A percentile compares a stretch with the other conserved stretches of the same genome.
Conservation (phyloP, 139 green algal genomes). For the Edaphochlamys debaryana region DNA sequence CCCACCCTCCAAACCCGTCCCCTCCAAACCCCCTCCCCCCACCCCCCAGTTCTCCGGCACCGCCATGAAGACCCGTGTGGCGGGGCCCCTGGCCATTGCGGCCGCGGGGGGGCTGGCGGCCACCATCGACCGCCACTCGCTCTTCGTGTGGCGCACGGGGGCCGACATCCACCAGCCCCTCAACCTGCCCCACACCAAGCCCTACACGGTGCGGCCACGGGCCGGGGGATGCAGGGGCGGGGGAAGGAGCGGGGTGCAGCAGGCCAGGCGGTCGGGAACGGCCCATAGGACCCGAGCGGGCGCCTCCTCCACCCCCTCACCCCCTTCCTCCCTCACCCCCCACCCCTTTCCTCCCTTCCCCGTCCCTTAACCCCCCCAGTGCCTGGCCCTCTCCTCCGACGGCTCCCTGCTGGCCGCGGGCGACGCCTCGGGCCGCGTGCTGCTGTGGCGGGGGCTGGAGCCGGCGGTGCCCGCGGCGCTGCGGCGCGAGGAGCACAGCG, state of each 20-base stretch:
- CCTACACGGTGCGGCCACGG: constrained; percentile 63
- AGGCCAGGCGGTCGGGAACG: no score
- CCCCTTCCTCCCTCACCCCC: neutral
- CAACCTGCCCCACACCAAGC: constrained; percentile 76
- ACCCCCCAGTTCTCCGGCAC: constrained; percentile 16
- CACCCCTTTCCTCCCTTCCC: neutral
- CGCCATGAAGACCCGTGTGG: constrained; percentile 52
- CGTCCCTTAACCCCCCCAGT: no score
- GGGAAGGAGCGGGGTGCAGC: no score
- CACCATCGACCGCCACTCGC: constrained; percentile 66
- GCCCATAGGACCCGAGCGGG: no score
- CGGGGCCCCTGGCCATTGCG: constrained; percentile 47
- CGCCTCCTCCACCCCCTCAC: neutral
- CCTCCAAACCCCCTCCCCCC: no score
- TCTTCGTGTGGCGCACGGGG: constrained; percentile 71
- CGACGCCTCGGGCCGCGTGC: constrained; percentile 81
- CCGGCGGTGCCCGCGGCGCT: constrained; percentile 34
- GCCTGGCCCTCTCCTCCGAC: constrained; percentile 66
- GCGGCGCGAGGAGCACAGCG: neutral
- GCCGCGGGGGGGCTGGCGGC: constrained; percentile 56
- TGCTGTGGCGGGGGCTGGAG: constrained; percentile 76
- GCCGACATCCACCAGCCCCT: constrained; percentile 54
- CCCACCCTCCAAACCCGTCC: neutral
- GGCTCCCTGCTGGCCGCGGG: constrained; percentile 76
- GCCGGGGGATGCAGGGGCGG: neutral